A percentile compares a stretch with the other conserved stretches of the same genome.
Conservation (phyloP, 106 monocot species). For the Gastrodia elata region DNA sequence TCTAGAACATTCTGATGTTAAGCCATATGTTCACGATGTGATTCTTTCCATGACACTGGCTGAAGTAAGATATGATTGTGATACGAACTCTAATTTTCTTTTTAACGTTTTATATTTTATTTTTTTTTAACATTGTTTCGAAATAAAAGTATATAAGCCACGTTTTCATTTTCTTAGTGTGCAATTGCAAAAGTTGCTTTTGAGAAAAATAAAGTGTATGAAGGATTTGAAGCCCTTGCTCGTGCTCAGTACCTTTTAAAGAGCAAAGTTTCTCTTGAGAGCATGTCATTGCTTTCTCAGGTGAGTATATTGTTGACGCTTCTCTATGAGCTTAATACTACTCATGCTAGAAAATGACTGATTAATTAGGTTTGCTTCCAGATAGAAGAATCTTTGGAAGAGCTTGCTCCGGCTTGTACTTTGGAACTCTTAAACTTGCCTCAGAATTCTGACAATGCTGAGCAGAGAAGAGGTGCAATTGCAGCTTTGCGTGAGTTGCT, state of each 20-base stretch:
- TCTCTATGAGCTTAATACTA: background rate
- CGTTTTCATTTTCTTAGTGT: constrained; percentile 41
- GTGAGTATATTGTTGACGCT: constrained; percentile 18
- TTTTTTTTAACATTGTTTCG: background rate
- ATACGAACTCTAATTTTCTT: background rate
- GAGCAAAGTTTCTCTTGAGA: constrained; percentile 61
- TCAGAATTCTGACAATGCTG: constrained; percentile 58
- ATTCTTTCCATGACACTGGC: constrained; percentile 87
- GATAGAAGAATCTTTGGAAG: constrained; percentile 96
- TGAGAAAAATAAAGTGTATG: constrained; percentile 79
- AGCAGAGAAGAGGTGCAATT: constrained; percentile 68
- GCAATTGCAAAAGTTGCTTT: constrained; percentile 80
- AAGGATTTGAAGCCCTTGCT: constrained; percentile 96
- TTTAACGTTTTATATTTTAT: background rate
- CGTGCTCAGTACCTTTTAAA: constrained; percentile 76
- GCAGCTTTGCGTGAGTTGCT: constrained; percentile 77
- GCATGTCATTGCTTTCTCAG: constrained; percentile 73
- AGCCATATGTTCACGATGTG: constrained; percentile 83
- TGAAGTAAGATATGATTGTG: constrained; percentile 55
- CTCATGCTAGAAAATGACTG: constrained; percentile 5
- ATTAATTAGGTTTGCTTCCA: constrained; percentile 23
- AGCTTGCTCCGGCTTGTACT: constrained; percentile 94
- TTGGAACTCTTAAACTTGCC: constrained; percentile 66
- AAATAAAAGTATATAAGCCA: background rate
- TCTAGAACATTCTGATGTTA: constrained; percentile 50